Conservation (phyloP, 352 stramenopile species). For the Globisporangium solare region DNA sequence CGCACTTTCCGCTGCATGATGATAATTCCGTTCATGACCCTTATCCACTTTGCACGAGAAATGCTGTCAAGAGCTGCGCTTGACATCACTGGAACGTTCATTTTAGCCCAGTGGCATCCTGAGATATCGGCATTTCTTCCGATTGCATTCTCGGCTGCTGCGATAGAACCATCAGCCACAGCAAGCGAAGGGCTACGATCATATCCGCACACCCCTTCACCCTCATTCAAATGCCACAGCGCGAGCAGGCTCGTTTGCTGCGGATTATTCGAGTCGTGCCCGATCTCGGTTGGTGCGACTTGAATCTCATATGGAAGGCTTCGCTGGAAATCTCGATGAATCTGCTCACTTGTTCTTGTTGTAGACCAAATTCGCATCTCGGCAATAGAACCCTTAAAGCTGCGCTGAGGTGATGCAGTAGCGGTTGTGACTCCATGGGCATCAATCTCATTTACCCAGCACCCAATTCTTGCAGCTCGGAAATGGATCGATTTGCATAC, state of each 20-base stretch:
- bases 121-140: constrained; percentile 42
- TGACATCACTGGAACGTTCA: constrained; percentile 55
- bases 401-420: constrained; percentile 37
- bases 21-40: constrained; percentile 19
- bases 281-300: too few species aligned
- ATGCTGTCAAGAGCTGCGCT: constrained; percentile 34
- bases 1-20: constrained; percentile 40
- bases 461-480: constrained; percentile 53
- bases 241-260: constrained; percentile 28
- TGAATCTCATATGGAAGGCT: constrained; percentile 40
- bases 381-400: constrained; percentile 69
- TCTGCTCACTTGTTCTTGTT: constrained; percentile 30
- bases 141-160: constrained; percentile 14
- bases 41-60: constrained; percentile 5
- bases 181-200: constrained; percentile 23
- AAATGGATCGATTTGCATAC: constrained; percentile 45
- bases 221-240: constrained; percentile 76
- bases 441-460: constrained; percentile 59
- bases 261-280: constrained; percentile 3
- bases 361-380: constrained; percentile 74
- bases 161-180: constrained; percentile 8
- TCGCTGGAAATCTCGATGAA: constrained; percentile 59
- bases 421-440: constrained; percentile 27
- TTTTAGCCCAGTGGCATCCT: constrained; percentile 61
- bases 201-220: constrained; percentile 59